Conservation (phyloP, 192 early-diverging fungal genomes). For the Coemansia sp. region DNA sequence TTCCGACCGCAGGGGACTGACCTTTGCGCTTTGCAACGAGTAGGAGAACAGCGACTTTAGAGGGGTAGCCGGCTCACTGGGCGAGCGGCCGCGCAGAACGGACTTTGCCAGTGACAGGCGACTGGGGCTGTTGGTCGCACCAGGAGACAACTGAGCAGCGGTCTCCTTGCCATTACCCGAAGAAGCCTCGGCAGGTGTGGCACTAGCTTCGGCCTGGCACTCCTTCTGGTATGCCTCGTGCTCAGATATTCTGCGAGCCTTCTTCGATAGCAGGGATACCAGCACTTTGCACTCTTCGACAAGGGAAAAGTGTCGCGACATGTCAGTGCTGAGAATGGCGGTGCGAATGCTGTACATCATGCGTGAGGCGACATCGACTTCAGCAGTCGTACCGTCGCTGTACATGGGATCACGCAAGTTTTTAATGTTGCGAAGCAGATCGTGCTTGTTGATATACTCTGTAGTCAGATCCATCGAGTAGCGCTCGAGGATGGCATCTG, state of each 20-base stretch:
- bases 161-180: neutral
- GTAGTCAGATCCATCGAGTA: constrained; percentile 77
- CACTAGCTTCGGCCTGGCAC: constrained; percentile 8
- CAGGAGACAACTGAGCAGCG: neutral
- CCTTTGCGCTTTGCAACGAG: constrained; percentile 9
- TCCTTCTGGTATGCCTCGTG: constrained; percentile 30
- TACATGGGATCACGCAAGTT: constrained; percentile 53
- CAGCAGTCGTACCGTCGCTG: constrained; percentile 52
- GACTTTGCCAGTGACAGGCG: constrained; percentile 5
- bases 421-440: constrained; percentile 62
- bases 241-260: constrained; percentile 39
- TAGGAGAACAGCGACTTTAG: constrained; percentile 10
- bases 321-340: constrained; percentile 88
- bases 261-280: constrained; percentile 41
- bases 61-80: constrained; percentile 34
- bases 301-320: constrained; percentile 81
- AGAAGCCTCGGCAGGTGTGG: neutral
- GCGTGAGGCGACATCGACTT: constrained; percentile 40
- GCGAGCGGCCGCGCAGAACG: constrained; percentile 25
- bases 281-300: constrained; percentile 56
- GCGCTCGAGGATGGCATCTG: constrained; percentile 85
- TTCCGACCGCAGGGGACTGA: constrained; percentile 1
- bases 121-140: neutral
- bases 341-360: constrained; percentile 50
- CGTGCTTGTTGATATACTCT: constrained; percentile 74